These are phyloP conservation scores for Fusarium goolgardi DNA, from an alignment of 2,329 filamentous ascomycete genomes.

Conservation along the genomic window DNA sequence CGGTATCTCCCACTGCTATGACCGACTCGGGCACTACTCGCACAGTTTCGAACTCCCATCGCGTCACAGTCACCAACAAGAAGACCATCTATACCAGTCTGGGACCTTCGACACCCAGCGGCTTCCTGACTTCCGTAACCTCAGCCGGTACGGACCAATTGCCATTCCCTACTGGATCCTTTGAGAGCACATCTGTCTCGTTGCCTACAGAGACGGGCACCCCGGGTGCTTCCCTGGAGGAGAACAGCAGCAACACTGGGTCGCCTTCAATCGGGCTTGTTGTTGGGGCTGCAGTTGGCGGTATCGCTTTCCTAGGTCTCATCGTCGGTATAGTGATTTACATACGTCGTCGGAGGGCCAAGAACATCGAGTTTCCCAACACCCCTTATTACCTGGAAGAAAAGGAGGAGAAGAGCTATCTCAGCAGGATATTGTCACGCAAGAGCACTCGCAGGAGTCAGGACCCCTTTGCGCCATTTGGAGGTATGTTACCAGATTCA, in stretches of 20 bases:
- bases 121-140: constrained; percentile 19
- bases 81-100: constrained; percentile 50
- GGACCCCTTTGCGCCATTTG: constrained; percentile 59
- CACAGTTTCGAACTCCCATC: constrained; percentile 51
- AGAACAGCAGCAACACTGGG: constrained; percentile 1
- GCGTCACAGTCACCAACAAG: constrained; percentile 52
- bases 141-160: constrained; percentile 4
- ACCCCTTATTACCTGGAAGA: constrained; percentile 43
- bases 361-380: constrained; percentile 5
- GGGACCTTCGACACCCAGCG: constrained; percentile 32
- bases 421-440: constrained; percentile 44
- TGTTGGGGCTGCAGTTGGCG: constrained; percentile 50
- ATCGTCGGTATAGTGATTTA: constrained; percentile 39
- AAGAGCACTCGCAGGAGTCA: constrained; percentile 43
- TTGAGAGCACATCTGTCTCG: constrained; percentile 9
- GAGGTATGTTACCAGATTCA: constrained; percentile 52
- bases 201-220: constrained; percentile 28
- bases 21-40: constrained; percentile 54
- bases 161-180: constrained; percentile 18
- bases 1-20: constrained; percentile 38
- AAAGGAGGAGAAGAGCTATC: constrained; percentile 41
- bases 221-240: not conserved
- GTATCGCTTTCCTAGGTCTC: constrained; percentile 45
- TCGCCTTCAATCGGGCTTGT: constrained; percentile 49
- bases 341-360: constrained; percentile 36